Conservation (phyloP, 768 basidiomycete genomes). For the Coprinopsis strossmayeri region DNA sequence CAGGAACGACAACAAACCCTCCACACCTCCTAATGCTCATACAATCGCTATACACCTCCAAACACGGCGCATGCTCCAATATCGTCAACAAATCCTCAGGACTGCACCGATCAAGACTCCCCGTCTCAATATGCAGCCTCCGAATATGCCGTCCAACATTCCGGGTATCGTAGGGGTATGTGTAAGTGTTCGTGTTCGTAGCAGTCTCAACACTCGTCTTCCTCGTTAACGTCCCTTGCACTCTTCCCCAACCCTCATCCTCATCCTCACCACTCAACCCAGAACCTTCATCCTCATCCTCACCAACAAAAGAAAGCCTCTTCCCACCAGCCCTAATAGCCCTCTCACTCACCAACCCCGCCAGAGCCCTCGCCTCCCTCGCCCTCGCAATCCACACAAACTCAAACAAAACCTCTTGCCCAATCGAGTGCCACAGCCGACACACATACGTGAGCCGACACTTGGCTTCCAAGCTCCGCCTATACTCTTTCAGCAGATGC, state of each 20-base stretch:
- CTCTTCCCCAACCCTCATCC: neutral
- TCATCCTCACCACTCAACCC: conserved; percentile 11
- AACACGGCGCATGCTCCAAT: conserved; percentile 53
- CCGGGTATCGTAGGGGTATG: conserved; percentile 13
- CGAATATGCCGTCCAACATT: conserved; percentile 43
- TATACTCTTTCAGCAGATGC: conserved; percentile 36
- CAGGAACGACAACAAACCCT: too few species aligned
- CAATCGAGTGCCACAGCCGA: conserved; percentile 45
- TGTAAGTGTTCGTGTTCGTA: conserved; percentile 23
- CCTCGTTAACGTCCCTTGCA: neutral
- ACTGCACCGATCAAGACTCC: conserved; percentile 54
- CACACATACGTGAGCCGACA: conserved; percentile 46
- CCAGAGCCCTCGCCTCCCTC: conserved; percentile 19
- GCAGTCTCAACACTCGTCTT: neutral
- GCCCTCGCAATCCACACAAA: conserved; percentile 63
- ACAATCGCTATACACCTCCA: conserved; percentile 59
- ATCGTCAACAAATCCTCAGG: conserved; percentile 65
- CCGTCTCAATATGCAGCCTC: conserved; percentile 66
- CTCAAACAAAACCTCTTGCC: conserved; percentile 55
- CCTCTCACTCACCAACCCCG: conserved; percentile 18
- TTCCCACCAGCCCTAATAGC: too few species aligned
- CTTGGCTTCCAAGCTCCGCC: conserved; percentile 41
- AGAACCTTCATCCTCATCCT: conserved; percentile 13
- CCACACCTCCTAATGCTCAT: conserved; percentile 48
- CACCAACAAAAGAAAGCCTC: neutral